These are phyloP conservation scores for Melastoma candidum DNA, from an alignment of 441 rosid species.

Conservation along the genomic window DNA sequence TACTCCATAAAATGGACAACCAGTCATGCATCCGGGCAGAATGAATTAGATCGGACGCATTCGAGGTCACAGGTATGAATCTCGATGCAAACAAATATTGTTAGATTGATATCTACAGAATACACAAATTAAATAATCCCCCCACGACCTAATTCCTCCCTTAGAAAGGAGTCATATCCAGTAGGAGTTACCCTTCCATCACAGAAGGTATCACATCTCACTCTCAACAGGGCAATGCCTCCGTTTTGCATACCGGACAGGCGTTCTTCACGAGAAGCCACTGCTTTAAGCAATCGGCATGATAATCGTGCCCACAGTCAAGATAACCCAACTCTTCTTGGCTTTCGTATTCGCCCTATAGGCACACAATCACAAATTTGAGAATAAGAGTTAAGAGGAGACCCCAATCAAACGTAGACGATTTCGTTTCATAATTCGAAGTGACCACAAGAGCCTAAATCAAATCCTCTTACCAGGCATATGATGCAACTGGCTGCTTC, in stretches of 20 bases:
- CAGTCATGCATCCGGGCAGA: constrained; percentile 12
- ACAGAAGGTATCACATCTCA: constrained; percentile 5
- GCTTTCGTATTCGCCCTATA: constrained; percentile 53
- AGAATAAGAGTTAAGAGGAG: background rate
- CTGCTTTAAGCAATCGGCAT: constrained; percentile 70
- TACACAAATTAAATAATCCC: constrained; percentile 31
- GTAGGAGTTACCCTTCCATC: background rate
- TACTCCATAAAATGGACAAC: constrained; percentile 18
- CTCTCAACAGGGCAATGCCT: constrained; percentile 36
- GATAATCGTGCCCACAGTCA: constrained; percentile 73
- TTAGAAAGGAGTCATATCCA: background rate
- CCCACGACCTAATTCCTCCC: background rate
- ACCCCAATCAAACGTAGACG: background rate
- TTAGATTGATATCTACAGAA: constrained; percentile 29
- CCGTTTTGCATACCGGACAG: constrained; percentile 83
- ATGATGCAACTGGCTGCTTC: constrained; percentile 68
- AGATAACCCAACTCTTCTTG: constrained; percentile 50
- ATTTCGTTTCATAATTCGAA: no score
- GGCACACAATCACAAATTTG: constrained; percentile 3
- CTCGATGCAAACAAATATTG: constrained; percentile 12
- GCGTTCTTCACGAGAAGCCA: constrained; percentile 80
- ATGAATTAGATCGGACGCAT: constrained; percentile 11
- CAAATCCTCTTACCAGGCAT: constrained; percentile 54
- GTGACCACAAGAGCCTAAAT: background rate
- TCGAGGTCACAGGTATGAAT: background rate